These are phyloP conservation scores for Diversispora eburnea DNA, from an alignment of 192 early-diverging fungal genomes.

Conservation along the genomic window DNA sequence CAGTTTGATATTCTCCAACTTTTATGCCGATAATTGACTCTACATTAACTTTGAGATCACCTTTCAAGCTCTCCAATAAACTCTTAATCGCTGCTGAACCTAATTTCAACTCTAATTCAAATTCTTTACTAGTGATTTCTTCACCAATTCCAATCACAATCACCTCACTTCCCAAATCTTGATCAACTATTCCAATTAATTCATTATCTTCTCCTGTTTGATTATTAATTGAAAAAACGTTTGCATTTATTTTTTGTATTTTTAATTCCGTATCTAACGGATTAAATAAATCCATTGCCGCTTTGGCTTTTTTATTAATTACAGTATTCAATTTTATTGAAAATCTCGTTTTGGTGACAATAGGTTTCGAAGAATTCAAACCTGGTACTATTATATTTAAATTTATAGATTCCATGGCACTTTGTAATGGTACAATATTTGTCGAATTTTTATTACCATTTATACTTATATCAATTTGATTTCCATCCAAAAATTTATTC, in stretches of 20 bases:
- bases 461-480: conserved; percentile 38
- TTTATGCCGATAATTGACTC: no score
- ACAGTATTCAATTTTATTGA: conserved; percentile 10
- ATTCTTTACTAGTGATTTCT: not conserved
- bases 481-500: conserved; percentile 41
- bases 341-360: conserved; percentile 22
- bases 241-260: conserved; percentile 18
- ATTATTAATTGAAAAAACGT: not conserved
- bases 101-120: not conserved
- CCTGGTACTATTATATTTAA: conserved; percentile 40
- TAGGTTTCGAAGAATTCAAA: conserved; percentile 39
- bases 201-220: not conserved
- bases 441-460: conserved; percentile 41
- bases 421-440: conserved; percentile 38
- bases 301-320: conserved; percentile 18
- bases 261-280: conserved; percentile 23
- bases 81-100: no score
- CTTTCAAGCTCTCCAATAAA: no score
- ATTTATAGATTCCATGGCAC: conserved; percentile 42
- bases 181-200: conserved; percentile 14
- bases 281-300: conserved; percentile 26
- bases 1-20: no score
- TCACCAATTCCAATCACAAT: conserved; percentile 1
- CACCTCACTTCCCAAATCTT: conserved; percentile 4
- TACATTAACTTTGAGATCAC: no score